These are phyloP conservation scores for Purpureocillium takamizusanense DNA, from an alignment of 2,329 filamentous ascomycete species.

Conservation along the genomic window DNA sequence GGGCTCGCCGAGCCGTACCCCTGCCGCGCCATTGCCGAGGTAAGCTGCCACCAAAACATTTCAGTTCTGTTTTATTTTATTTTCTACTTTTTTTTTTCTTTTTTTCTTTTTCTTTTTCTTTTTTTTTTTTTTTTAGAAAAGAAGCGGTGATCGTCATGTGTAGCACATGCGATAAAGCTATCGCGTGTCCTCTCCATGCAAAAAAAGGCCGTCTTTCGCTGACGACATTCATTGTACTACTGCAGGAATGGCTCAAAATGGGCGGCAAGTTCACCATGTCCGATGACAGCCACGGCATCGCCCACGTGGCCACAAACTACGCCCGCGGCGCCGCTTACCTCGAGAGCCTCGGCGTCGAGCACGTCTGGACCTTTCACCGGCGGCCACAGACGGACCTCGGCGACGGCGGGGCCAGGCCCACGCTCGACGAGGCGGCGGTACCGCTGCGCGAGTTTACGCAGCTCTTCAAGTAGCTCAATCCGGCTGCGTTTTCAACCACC, in stretches of 20 bases:
- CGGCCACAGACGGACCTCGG: constrained; percentile 16
- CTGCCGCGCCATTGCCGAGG: constrained; percentile 65
- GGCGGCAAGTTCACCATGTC: constrained; percentile 82
- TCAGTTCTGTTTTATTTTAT: too few species aligned
- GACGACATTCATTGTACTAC: constrained; percentile 5
- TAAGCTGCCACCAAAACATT: too few species aligned
- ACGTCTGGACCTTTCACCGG: constrained; percentile 49
- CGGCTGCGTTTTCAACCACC: background rate
- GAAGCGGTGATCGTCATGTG: too few species aligned
- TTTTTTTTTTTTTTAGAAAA: too few species aligned
- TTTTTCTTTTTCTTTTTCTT: too few species aligned
- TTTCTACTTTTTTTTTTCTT: too few species aligned
- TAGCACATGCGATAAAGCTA: too few species aligned
- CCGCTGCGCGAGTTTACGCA: constrained; percentile 29
- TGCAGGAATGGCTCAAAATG: constrained; percentile 62
- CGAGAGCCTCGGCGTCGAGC: constrained; percentile 51
- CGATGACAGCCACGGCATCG: constrained; percentile 87
- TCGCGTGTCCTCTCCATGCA: too few species aligned
- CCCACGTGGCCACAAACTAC: constrained; percentile 84
- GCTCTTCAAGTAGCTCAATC: constrained; percentile 10
- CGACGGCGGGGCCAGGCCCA: constrained; percentile 19
- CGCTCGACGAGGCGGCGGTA: constrained; percentile 34
- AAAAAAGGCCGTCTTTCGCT: background rate
- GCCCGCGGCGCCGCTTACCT: constrained; percentile 60
- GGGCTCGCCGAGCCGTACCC: constrained; percentile 89